Percentiles rank a stretch among this genome's conserved stretches.
Evolutionary conservation across 78 protist species (phyloP).

Genomic region (Diacronema lutheri): DNA sequence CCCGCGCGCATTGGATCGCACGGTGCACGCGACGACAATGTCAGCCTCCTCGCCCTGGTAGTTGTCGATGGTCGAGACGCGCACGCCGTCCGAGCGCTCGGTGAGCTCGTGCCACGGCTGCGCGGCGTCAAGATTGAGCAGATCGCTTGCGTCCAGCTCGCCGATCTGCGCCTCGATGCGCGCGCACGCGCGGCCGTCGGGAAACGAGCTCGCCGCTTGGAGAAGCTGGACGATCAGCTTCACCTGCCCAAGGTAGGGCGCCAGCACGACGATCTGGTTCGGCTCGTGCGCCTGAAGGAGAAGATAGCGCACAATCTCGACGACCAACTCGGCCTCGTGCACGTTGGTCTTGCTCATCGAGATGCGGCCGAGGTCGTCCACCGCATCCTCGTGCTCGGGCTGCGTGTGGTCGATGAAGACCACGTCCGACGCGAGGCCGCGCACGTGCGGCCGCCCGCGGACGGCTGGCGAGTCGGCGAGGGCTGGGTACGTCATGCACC

Average conservation of each 20-base stretch:
- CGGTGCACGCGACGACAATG: neutral
- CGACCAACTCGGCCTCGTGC: neutral
- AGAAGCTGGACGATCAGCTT: neutral
- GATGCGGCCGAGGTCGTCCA: neutral
- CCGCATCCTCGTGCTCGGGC: neutral
- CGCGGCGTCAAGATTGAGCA: neutral
- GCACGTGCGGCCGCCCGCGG: neutral
- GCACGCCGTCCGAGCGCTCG: neutral
- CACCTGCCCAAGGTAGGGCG: constrained; percentile 29
- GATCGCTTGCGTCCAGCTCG: neutral
- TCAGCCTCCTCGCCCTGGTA: constrained; percentile 24
- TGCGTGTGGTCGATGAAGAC: constrained; percentile 28
- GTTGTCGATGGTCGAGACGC: constrained; percentile 7
- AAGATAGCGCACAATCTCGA: constrained; percentile 1
- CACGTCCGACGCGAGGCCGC: constrained; percentile 17
- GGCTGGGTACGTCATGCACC: constrained; percentile 25
- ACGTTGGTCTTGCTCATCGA: neutral
- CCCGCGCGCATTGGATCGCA: neutral
- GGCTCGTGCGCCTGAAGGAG: constrained; percentile 1
- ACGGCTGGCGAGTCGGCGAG: constrained; percentile 10
- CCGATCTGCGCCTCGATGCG: neutral
- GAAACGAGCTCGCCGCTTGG: too few relatives aligned
- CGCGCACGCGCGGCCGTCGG: too few relatives aligned
- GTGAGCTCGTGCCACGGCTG: neutral
- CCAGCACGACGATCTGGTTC: constrained; percentile 14